Percentiles rank a stretch among this genome's conserved stretches.
Conservation (phyloP, 495 filamentous ascomycete species). For the Poronia punctata region DNA sequence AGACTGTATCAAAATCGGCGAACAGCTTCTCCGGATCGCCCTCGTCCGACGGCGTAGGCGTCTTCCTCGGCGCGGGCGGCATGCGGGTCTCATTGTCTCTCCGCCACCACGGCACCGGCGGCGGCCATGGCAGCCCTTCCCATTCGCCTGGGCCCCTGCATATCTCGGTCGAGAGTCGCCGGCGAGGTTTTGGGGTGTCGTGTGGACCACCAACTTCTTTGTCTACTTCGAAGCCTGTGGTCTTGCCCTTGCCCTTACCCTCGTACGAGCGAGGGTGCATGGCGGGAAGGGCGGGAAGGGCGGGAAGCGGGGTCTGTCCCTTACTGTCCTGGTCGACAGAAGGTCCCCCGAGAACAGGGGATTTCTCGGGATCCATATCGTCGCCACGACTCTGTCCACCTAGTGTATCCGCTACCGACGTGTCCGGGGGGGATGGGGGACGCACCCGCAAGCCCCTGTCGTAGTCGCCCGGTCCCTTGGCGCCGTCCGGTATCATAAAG, state of each 20-base stretch:
- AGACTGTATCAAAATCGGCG: no score
- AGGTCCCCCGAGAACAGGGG: not conserved
- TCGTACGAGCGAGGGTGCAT: slow-evolving; percentile 13
- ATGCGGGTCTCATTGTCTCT: no score
- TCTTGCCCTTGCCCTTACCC: slow-evolving; percentile 1
- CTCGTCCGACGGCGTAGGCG: no score
- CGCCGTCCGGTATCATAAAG: slow-evolving; percentile 60
- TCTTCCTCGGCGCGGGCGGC: no score
- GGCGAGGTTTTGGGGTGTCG: not conserved
- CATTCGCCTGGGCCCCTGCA: no score
- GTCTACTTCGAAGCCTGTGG: not conserved
- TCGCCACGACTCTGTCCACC: not conserved
- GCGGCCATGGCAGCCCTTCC: no score
- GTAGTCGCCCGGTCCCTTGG: slow-evolving; percentile 34
- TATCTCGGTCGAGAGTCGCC: not conserved
- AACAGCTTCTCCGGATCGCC: no score
- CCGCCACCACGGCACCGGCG: no score
- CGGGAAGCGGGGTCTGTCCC: not conserved
- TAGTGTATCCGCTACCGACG: slow-evolving; percentile 1
- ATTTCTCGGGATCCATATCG: slow-evolving; percentile 6
- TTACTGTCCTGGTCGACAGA: not conserved
- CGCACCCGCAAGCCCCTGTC: slow-evolving; percentile 9
- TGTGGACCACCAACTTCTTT: no score
- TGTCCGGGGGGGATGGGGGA: slow-evolving; percentile 1
- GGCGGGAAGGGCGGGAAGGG: no score